Base-by-base conservation (phyloP, 140 eudicot genomes). In the Flaveria floridana region DNA sequence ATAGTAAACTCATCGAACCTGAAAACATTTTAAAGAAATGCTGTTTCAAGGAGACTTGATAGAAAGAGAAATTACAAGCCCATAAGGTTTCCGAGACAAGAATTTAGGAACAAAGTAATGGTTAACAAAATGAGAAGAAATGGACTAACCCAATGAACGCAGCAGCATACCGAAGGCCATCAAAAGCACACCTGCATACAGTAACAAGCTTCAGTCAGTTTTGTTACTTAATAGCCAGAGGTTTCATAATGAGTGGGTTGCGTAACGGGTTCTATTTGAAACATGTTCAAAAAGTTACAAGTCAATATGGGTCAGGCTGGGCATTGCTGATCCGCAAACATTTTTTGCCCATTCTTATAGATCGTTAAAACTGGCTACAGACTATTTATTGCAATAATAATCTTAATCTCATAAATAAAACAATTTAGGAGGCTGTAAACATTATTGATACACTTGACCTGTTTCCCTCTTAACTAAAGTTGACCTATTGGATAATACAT, bases 121-220 rank as follows among this genome's bases (percentile, higher is more conserved):
- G 58, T 41, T 71, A 78, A 69, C 26, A 21, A 63, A 64, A 3
- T 42, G 23, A 69, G 71, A 72, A 28, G 34, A 68, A 66, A 20
- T 63, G 47, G 16, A 79, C 93, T 92, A 79, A 90, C 97, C 97
- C 97, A 44, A 91, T 71, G 78, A 95, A 91, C 67, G 99, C 97
- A 75, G 99, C 92, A 79, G 92, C 99, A 77, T 88, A 95, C 44
- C 96, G 89, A 46, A 95, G 97, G 52, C 99, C 99, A 79, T 95
- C 97, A 87, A 95, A 95, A 66, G 97, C 95, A 80, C 99, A 95
- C 99, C 99, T 94, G 76, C 47, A 53, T 15, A 50, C 16, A 20
- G 50, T 59, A 70, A 70, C 53, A 78, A 70, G 9, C 76, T 68
- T 42, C 48, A 20, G 58, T 52, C 68, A 67, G 18, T 41, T 52